Conservation (phyloP, 164 flowering plant species). For the Vitis amurensis region DNA sequence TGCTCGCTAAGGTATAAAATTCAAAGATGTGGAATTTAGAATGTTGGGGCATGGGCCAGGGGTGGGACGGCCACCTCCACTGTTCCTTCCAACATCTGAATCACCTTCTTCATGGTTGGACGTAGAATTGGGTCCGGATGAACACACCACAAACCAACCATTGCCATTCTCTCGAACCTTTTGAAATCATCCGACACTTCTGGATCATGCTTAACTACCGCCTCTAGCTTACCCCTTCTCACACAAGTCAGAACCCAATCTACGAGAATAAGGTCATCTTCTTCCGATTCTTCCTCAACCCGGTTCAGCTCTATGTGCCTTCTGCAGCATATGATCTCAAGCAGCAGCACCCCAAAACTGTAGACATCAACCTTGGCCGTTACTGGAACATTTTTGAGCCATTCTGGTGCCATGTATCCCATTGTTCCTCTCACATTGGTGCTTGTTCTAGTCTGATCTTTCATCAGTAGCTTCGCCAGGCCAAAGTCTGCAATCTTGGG, state of each 20-base stretch:
- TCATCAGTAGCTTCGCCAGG: too few relatives aligned
- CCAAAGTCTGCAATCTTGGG: too few relatives aligned
- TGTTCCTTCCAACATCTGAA: not conserved
- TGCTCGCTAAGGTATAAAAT: too few relatives aligned
- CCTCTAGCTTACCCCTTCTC: constrained; percentile 9
- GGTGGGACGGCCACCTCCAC: too few relatives aligned
- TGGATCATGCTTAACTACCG: constrained; percentile 3
- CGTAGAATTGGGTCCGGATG: constrained; percentile 6
- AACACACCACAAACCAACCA: not conserved
- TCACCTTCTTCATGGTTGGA: constrained; percentile 7
- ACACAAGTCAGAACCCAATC: constrained; percentile 16
- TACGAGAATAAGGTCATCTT: constrained; percentile 11
- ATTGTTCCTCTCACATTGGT: too few relatives aligned
- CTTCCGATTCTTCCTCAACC: constrained; percentile 5
- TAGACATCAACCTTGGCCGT: constrained; percentile 24
- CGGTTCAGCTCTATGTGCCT: constrained; percentile 22
- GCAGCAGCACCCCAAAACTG: constrained; percentile 23
- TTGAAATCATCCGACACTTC: constrained; percentile 1
- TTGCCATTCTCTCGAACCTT: constrained; percentile 15
- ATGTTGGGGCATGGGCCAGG: too few relatives aligned
- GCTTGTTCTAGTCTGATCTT: too few relatives aligned
- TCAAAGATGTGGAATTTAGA: too few relatives aligned
- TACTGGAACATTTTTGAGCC: too few relatives aligned
- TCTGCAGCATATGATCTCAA: constrained; percentile 28
- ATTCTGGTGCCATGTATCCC: too few relatives aligned